These are phyloP conservation scores for Cladorrhinum sp. DNA, from an alignment of 2,329 filamentous ascomycete genomes.

Conservation along the genomic window DNA sequence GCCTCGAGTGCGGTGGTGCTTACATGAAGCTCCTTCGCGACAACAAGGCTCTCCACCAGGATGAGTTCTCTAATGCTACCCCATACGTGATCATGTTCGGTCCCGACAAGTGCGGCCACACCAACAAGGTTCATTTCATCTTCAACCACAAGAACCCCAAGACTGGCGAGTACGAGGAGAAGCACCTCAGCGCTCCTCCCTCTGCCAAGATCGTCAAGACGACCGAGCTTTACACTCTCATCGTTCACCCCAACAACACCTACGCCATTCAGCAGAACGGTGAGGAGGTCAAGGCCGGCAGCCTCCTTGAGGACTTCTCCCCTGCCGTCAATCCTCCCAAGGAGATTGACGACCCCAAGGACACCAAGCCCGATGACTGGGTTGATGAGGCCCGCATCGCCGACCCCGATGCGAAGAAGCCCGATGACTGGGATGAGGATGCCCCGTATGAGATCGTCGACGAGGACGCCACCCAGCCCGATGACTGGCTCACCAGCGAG, in stretches of 20 bases:
- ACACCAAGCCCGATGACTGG: conserved; percentile 94
- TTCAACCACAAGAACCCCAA: conserved; percentile 99
- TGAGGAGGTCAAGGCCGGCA: conserved; percentile 81
- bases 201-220: conserved; percentile 87
- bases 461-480: conserved; percentile 84
- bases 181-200: conserved; percentile 85
- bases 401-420: conserved; percentile 92
- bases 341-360: conserved; percentile 93
- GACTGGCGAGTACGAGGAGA: conserved; percentile 99
- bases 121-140: conserved; percentile 98
- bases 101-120: conserved; percentile 97
- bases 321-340: conserved; percentile 89
- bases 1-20: conserved; percentile 94
- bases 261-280: conserved; percentile 91
- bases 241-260: conserved; percentile 95
- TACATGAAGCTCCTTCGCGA: conserved; percentile 99
- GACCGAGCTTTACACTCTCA: conserved; percentile 91
- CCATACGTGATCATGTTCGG: conserved; percentile 99
- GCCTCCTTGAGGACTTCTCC: conserved; percentile 87
- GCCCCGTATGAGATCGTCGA: conserved; percentile 95
- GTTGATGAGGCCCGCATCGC: conserved; percentile 88
- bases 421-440: conserved; percentile 98
- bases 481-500: conserved; percentile 95
- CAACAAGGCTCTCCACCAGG: conserved; percentile 92
- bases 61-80: conserved; percentile 96